Evolutionary conservation across 169 alveolate genomes (phyloP).

Genomic region (Plasmodium blacklocki): DNA sequence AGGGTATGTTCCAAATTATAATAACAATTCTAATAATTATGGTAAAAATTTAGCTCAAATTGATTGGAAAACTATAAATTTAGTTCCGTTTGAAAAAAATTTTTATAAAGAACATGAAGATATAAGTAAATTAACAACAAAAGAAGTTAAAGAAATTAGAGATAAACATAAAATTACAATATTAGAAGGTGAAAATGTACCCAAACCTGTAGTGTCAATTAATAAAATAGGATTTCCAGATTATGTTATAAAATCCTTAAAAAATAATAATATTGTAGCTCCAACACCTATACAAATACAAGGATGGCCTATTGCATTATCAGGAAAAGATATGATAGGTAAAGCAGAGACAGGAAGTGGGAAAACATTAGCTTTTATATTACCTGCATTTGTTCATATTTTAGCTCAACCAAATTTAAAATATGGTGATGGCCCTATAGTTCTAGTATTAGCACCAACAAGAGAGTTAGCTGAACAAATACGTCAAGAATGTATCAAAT

Average conservation of each 20-base stretch:
- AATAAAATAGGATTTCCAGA: slow-evolving; percentile 95
- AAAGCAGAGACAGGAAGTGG: slow-evolving; percentile 99
- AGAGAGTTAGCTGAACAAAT: slow-evolving; percentile 99
- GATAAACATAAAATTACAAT: slow-evolving; percentile 89
- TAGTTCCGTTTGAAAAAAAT: slow-evolving; percentile 94
- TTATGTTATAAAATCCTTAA: slow-evolving; percentile 91
- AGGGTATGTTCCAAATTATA: slow-evolving; percentile 19
- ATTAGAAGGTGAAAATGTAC: slow-evolving; percentile 91
- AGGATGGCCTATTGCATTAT: slow-evolving; percentile 96
- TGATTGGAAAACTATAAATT: slow-evolving; percentile 90
- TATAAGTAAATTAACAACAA: slow-evolving; percentile 85
- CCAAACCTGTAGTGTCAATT: slow-evolving; percentile 93
- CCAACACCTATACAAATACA: slow-evolving; percentile 98
- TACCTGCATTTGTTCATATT: slow-evolving; percentile 97
- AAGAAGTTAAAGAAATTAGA: slow-evolving; percentile 90
- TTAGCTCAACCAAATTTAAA: slow-evolving; percentile 91
- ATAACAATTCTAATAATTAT: slow-evolving; percentile 64
- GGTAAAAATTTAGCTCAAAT: slow-evolving; percentile 86
- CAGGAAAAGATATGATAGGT: slow-evolving; percentile 98
- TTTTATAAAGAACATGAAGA: slow-evolving; percentile 94
- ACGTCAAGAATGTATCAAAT: slow-evolving; percentile 92
- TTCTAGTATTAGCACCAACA: slow-evolving; percentile 98
- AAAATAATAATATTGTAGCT: slow-evolving; percentile 88
- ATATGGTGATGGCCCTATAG: slow-evolving; percentile 98
- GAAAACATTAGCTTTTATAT: slow-evolving; percentile 96